phyloP scores from a whole-genome alignment of 176 grass and related monocot species.

The Carex scoparia region DNA sequence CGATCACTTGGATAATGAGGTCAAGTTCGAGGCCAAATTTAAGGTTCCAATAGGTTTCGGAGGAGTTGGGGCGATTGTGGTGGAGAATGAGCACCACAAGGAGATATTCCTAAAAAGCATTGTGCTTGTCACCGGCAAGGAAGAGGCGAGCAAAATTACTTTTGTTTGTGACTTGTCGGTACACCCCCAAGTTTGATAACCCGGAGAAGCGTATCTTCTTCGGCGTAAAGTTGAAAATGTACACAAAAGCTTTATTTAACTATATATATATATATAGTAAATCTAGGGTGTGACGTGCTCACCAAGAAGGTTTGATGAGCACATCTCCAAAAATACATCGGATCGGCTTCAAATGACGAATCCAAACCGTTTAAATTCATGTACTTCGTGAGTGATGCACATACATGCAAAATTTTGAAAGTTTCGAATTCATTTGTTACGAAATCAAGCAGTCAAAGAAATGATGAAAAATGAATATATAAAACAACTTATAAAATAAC shows the following conservation, averaged over 20 bases:
- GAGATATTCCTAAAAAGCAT: slow-evolving; percentile 65
- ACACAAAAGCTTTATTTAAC: background rate
- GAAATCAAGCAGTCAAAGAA: no score
- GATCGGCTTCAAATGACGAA: no score
- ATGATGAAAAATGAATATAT: no score
- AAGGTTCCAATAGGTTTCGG: slow-evolving; percentile 46
- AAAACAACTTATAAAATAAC: no score
- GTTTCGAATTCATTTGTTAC: no score
- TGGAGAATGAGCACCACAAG: slow-evolving; percentile 83
- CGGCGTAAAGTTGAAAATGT: slow-evolving; percentile 44
- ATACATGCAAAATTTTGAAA: background rate
- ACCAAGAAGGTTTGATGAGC: no score
- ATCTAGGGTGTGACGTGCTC: no score
- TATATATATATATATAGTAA: no score
- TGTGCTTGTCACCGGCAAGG: slow-evolving; percentile 38
- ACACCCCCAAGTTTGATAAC: slow-evolving; percentile 72
- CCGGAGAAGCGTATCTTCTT: slow-evolving; percentile 56
- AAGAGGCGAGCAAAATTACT: slow-evolving; percentile 20
- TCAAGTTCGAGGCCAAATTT: slow-evolving; percentile 43
- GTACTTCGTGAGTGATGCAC: no score
- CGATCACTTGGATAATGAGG: background rate
- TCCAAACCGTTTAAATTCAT: no score
- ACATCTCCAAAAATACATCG: no score
- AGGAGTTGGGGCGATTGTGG: slow-evolving; percentile 46
- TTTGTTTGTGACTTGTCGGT: slow-evolving; percentile 67